These are phyloP conservation scores for Taphrina deformans DNA, from an alignment of 1,139 yeast species.

Conservation along the genomic window DNA sequence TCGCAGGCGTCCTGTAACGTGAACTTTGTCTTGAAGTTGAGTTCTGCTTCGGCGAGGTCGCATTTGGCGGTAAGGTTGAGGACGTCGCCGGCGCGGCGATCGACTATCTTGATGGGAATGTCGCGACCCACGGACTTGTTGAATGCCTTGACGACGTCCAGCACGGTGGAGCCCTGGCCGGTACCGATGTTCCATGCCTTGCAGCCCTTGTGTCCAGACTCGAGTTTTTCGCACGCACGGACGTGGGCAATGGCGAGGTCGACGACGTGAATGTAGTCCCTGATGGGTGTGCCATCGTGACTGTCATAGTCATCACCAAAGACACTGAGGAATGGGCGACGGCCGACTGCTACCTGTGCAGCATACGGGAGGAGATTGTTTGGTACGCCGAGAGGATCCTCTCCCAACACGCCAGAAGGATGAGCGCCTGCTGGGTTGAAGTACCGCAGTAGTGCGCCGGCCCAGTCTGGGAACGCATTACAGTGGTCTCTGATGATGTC, in stretches of 20 bases:
- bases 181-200: conserved; percentile 85
- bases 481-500: conserved; percentile 61
- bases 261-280: conserved; percentile 80
- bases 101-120: conserved; percentile 64
- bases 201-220: conserved; percentile 50
- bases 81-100: conserved; percentile 78
- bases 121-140: conserved; percentile 66
- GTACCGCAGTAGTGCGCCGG: conserved; percentile 68
- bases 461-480: conserved; percentile 55
- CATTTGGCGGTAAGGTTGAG: conserved; percentile 73
- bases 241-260: conserved; percentile 81
- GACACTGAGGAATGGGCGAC: conserved; percentile 64
- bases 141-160: conserved; percentile 69
- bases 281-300: conserved; percentile 76
- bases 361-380: conserved; percentile 72
- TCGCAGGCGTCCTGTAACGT: conserved; percentile 64
- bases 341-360: conserved; percentile 76
- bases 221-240: conserved; percentile 65
- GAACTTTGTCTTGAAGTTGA: conserved; percentile 63
- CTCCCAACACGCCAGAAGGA: conserved; percentile 76
- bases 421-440: conserved; percentile 87
- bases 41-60: conserved; percentile 63
- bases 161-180: conserved; percentile 74
- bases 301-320: conserved; percentile 64
- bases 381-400: conserved; percentile 76